Evolutionary conservation across 352 stramenopile genomes (phyloP).

Genomic region (Thalassiosira mediterranea): DNA sequence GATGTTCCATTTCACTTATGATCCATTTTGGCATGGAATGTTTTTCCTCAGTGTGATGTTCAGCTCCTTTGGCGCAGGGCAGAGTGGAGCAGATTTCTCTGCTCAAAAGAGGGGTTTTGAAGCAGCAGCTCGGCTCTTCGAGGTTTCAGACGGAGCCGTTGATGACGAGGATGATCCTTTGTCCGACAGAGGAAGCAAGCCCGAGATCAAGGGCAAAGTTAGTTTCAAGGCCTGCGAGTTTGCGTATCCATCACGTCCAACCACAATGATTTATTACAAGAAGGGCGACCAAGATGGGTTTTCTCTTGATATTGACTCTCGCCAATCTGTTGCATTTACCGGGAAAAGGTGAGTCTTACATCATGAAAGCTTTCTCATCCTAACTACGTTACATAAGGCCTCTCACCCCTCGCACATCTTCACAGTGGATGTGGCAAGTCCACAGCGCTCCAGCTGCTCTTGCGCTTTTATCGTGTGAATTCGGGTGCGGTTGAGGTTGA

Average conservation of each 20-base stretch:
- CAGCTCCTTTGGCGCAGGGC: conserved; percentile 23
- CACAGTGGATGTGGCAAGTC: not conserved
- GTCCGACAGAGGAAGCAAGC: conserved; percentile 54
- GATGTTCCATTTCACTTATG: too few species aligned
- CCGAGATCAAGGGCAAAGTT: conserved; percentile 77
- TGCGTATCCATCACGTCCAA: conserved; percentile 87
- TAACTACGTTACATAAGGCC: too few species aligned
- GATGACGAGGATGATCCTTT: conserved; percentile 62
- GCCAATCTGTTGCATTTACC: conserved; percentile 80
- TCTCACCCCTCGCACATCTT: not conserved
- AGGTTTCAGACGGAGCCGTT: conserved; percentile 24
- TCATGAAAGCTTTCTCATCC: too few species aligned
- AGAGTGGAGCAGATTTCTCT: conserved; percentile 14
- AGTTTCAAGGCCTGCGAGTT: conserved; percentile 90
- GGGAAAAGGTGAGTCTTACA: conserved; percentile 43
- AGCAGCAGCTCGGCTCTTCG: conserved; percentile 36
- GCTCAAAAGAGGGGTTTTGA: conserved; percentile 30
- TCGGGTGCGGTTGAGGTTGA: conserved; percentile 81
- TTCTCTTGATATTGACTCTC: conserved; percentile 73
- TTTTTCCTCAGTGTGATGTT: conserved; percentile 41
- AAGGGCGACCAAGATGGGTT: conserved; percentile 80
- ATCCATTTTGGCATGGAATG: too few species aligned
- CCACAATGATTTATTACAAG: conserved; percentile 80
- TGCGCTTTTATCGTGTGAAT: conserved; percentile 85
- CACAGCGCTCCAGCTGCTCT: conserved; percentile 73